phyloP scores from a whole-genome alignment of 768 basidiomycete genomes.

The Tephrocybe sp. region DNA sequence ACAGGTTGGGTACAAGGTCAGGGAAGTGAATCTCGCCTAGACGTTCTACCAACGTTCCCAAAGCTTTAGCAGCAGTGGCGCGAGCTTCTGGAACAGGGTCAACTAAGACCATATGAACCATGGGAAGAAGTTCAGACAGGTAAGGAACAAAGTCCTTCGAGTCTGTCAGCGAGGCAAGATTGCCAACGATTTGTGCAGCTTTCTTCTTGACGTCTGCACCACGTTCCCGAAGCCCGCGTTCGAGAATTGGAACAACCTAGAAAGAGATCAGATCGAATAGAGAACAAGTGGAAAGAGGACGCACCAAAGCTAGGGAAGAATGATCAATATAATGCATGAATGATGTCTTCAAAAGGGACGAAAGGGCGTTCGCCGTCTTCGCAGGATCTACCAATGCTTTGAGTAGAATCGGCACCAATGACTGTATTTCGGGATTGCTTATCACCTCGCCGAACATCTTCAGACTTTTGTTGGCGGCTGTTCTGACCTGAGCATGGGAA shows the following conservation, averaged over 20 bases:
- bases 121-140: slow-evolving; percentile 80
- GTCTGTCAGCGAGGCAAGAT: slow-evolving; percentile 86
- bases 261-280: neutral
- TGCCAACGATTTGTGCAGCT: slow-evolving; percentile 97
- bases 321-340: slow-evolving; percentile 99
- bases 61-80: slow-evolving; percentile 93
- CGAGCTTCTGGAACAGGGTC: slow-evolving; percentile 98
- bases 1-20: slow-evolving; percentile 85
- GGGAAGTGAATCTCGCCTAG: slow-evolving; percentile 95
- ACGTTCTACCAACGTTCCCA: slow-evolving; percentile 95
- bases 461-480: slow-evolving; percentile 90
- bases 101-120: slow-evolving; percentile 89
- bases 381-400: slow-evolving; percentile 95
- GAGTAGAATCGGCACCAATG: slow-evolving; percentile 82
- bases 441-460: slow-evolving; percentile 99
- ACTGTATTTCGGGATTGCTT: slow-evolving; percentile 95
- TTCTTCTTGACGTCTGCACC: slow-evolving; percentile 94
- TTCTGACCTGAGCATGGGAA: slow-evolving; percentile 93
- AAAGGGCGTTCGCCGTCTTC: slow-evolving; percentile 82
- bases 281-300: slow-evolving; percentile 21
- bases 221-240: slow-evolving; percentile 88
- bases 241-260: slow-evolving; percentile 91
- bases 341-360: slow-evolving; percentile 87
- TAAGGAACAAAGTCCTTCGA: slow-evolving; percentile 95
- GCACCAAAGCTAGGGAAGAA: slow-evolving; percentile 87